A percentile compares a stretch with the other conserved stretches of the same genome.
phyloP scores from a whole-genome alignment of 495 filamentous ascomycete genomes.

The Hypoxylon cercidicola region DNA sequence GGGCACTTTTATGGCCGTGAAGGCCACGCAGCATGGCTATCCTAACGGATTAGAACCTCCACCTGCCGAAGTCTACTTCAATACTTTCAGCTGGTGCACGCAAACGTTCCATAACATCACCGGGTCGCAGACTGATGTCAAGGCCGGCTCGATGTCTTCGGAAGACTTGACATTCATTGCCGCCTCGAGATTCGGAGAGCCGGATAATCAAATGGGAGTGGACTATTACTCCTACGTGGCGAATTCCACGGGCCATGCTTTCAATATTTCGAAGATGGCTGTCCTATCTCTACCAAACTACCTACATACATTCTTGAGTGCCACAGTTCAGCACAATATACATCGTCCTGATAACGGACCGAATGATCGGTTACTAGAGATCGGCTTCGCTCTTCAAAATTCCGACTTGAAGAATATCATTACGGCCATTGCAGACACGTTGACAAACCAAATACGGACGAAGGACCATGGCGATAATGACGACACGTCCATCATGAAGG shows the following conservation, averaged over 20 bases:
- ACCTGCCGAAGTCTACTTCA: slow-evolving; percentile 7
- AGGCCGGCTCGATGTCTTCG: not conserved
- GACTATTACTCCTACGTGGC: not conserved
- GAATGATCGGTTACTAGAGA: not conserved
- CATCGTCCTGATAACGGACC: slow-evolving; percentile 5
- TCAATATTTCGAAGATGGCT: slow-evolving; percentile 7
- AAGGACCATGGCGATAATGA: slow-evolving; percentile 27
- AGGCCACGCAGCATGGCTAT: not conserved
- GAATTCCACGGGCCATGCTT: not conserved
- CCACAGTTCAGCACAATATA: slow-evolving; percentile 1
- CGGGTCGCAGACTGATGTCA: slow-evolving; percentile 1
- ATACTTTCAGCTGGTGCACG: slow-evolving; percentile 12
- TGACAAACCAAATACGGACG: slow-evolving; percentile 25
- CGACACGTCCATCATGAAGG: slow-evolving; percentile 12
- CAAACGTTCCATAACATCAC: slow-evolving; percentile 7
- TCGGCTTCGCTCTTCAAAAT: slow-evolving; percentile 13
- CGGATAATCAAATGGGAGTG: slow-evolving; percentile 1
- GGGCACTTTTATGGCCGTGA: slow-evolving; percentile 4
- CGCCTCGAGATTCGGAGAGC: not conserved
- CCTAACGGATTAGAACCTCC: not conserved
- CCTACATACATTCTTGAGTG: slow-evolving; percentile 3
- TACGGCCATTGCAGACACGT: slow-evolving; percentile 13
- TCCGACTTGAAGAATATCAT: slow-evolving; percentile 9
- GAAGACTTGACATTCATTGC: not conserved
- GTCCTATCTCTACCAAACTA: not conserved